phyloP scores from a whole-genome alignment of 768 basidiomycete genomes.

The Boletus barrowsii region DNA sequence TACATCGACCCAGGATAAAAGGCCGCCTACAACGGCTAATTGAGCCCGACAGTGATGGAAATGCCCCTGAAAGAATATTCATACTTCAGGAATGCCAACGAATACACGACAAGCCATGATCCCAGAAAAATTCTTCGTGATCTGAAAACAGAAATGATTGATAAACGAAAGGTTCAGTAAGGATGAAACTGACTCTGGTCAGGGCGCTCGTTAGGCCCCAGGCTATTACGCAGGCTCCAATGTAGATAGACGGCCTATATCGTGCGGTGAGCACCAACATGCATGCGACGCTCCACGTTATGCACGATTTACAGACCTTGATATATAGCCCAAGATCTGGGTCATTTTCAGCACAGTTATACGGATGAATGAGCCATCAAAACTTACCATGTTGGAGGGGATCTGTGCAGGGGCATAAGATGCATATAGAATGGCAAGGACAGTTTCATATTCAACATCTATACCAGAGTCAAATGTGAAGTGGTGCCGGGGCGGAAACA shows the following conservation, averaged over 20 bases:
- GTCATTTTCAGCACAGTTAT: neutral
- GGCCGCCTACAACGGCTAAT: constrained; percentile 39
- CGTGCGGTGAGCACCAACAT: neutral
- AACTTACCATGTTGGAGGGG: constrained; percentile 60
- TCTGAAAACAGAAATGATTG: constrained; percentile 28
- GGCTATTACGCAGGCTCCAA: constrained; percentile 53
- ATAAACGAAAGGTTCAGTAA: neutral
- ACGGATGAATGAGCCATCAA: no score
- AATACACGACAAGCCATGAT: constrained; percentile 57
- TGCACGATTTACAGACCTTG: constrained; percentile 36
- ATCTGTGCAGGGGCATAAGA: constrained; percentile 64
- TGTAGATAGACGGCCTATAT: constrained; percentile 57
- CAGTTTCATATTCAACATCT: constrained; percentile 53
- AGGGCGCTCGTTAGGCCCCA: constrained; percentile 65
- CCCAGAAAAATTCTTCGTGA: constrained; percentile 52
- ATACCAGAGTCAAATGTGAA: neutral
- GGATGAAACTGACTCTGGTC: constrained; percentile 47
- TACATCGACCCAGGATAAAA: constrained; percentile 60
- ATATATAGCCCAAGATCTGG: constrained; percentile 54
- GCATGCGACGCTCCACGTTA: neutral
- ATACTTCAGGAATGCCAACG: constrained; percentile 59
- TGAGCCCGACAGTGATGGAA: neutral
- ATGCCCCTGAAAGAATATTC: neutral
- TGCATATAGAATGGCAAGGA: constrained; percentile 53
- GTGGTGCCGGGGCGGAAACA: neutral